Base-by-base conservation (phyloP, 1,139 yeast genomes). In the Saccharomyces hybrid region DNA sequence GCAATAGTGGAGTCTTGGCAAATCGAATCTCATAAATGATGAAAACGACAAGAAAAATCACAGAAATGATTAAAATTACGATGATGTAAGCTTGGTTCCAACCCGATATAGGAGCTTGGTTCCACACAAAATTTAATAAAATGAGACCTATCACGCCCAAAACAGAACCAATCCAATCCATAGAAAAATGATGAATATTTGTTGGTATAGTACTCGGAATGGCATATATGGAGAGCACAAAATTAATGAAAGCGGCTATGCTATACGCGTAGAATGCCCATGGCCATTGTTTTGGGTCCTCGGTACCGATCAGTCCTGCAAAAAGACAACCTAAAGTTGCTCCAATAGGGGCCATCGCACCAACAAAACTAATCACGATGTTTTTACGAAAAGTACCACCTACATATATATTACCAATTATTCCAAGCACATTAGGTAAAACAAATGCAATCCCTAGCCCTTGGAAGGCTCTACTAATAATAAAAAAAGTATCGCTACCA, bases 291-390 rank as follows among this genome's bases (percentile, higher is more conserved):
- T 55, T 53, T 11, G 75, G 69, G 47, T 71, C 68, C 32, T 65
- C 61, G 47, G 77, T 73, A 3, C 76, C 75, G 26, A 77, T 72
- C 1, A 78, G 65, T 0, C 79, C 83, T 2, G 81, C 77, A 71
- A 79, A 74, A 2, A 80, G 56, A 1, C 76, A 75, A 1, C 82
- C 82, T 26, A 77, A 49, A 3, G 77, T 71, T 0, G 84, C 84
- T 13, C 85, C 85, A 2, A 73, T 64, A 4, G 85, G 84, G 0
- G 83, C 83, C 61, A 76, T 75, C 5, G 82, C 80, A 11, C 83
- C 84, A 27, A 80, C 71, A 26, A 76, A 59, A 20, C 81, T 78
- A 61, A 81, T 80, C 0, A 75, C 80, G 42, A 78, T 64, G 57
- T 81, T 78, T 57, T 80, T 81, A 48, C 83, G 67, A 50, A 59